Base-by-base conservation (phyloP, 305 asterid genomes). In the Fraxinus nigra region DNA sequence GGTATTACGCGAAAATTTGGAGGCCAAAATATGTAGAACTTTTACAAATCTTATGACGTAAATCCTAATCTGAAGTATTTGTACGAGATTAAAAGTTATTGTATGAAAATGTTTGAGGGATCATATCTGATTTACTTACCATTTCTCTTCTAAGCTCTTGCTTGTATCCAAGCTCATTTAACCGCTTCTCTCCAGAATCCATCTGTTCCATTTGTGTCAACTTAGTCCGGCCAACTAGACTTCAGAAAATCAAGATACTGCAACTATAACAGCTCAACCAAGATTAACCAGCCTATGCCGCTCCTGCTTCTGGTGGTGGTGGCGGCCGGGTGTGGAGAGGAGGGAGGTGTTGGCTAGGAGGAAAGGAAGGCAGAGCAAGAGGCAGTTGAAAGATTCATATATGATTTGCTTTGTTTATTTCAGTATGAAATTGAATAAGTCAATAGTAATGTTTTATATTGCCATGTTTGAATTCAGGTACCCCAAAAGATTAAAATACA, bases 131-230 rank as follows among this genome's bases (percentile, higher is more conserved):
- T 54, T 54, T 54, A 54, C n/a, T 3, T 13, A 89, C 90, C 88
- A 89, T 89, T 84, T 87, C 86, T 80, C 90, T 80, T 67, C 84
- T 74, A 20, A 89, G 88, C 56, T 85, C 88, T 76, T 87, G 92
- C 85, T 87, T 89, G 84, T 89, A 89, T 30, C 90, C 92, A 2
- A 89, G 88, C 85, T 89, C 92, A 43, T 89, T 87, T 24, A 87
- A 85, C 37, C 89, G 84, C 82, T 85, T 87, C 81, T 87, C 89
- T 0, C 87, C 86, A 13, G 92, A 67, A 84, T 89, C 90, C 82
- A 85, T 83, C 56, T 79, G 38, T 56, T 80, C 82, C 79, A 82
- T 76, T 14, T 56, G 32, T 79, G 81, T 38, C 82, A 79, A 14
- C 76, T 78, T 61, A 28, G 7, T 59, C 26, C 30, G 0, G 37